These are phyloP conservation scores for Acer saccharum DNA, from an alignment of 345 rosid species.

Conservation along the genomic window DNA sequence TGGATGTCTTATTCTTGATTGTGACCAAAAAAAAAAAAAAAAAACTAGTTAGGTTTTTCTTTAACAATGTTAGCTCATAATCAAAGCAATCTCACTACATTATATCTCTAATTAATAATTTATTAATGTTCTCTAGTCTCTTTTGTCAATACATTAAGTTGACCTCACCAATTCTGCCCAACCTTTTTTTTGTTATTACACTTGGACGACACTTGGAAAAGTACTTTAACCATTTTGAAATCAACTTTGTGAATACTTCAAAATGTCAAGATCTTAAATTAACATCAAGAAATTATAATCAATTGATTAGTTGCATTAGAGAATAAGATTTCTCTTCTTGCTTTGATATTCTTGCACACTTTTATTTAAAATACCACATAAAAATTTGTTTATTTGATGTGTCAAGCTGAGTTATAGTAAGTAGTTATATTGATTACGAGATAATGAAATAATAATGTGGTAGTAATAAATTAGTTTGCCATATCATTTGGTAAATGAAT, in stretches of 20 bases:
- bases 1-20: constrained; percentile 14
- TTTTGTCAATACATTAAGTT: not conserved
- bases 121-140: not conserved
- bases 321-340: not conserved
- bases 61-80: not conserved
- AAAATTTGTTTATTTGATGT: too few species aligned
- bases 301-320: not conserved
- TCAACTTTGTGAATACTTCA: not conserved
- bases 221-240: not conserved
- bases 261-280: not conserved
- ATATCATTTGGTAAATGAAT: not conserved
- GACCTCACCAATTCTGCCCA: not conserved
- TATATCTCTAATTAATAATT: not conserved
- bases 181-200: not conserved
- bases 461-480: not conserved
- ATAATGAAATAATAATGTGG: too few species aligned
- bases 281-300: not conserved
- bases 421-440: too few species aligned
- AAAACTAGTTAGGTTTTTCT: constrained; percentile 5
- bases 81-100: not conserved
- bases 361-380: too few species aligned
- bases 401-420: too few species aligned
- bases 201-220: constrained; percentile 11
- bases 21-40: not conserved
- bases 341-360: not conserved